Evolutionary conservation across 2,329 filamentous ascomycete genomes (phyloP).

Genomic region (Clonostachys byssicola): DNA sequence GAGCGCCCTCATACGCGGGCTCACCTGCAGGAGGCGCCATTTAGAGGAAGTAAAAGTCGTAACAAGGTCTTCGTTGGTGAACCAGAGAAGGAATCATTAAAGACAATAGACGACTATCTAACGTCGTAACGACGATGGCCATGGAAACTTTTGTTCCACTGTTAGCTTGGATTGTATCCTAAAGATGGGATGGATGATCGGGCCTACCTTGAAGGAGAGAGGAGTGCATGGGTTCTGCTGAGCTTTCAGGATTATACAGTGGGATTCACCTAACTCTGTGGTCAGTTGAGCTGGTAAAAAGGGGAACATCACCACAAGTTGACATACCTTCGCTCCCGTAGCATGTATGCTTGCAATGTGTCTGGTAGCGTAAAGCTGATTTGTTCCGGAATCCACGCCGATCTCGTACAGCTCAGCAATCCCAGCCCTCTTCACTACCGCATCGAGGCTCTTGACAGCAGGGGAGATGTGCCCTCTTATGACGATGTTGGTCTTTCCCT

Average conservation of each 20-base stretch:
- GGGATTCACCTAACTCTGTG: no score
- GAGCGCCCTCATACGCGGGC: conserved; percentile 58
- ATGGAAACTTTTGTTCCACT: no score
- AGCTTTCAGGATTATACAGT: no score
- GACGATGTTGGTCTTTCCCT: conserved; percentile 66
- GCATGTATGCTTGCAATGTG: conserved; percentile 64
- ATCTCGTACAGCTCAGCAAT: conserved; percentile 75
- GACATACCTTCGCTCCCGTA: conserved; percentile 52
- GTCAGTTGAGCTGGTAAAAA: conserved; percentile 15
- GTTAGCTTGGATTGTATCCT: no score
- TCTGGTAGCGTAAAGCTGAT: conserved; percentile 59
- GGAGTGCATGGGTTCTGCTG: no score
- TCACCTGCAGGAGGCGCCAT: conserved; percentile 25
- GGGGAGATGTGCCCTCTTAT: conserved; percentile 73
- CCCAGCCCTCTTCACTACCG: conserved; percentile 57
- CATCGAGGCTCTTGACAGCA: conserved; percentile 63
- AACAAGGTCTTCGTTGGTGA: no score
- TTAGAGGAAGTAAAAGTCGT: no score
- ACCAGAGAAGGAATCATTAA: no score
- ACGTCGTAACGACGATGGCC: conserved; percentile 53
- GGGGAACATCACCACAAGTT: not conserved
- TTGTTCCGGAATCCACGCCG: conserved; percentile 54
- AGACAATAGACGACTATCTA: conserved; percentile 14
- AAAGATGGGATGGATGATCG: no score
- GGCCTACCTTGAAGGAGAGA: no score